phyloP scores from a whole-genome alignment of 208 protist species.

The Trypanosomatidae sp. region DNA sequence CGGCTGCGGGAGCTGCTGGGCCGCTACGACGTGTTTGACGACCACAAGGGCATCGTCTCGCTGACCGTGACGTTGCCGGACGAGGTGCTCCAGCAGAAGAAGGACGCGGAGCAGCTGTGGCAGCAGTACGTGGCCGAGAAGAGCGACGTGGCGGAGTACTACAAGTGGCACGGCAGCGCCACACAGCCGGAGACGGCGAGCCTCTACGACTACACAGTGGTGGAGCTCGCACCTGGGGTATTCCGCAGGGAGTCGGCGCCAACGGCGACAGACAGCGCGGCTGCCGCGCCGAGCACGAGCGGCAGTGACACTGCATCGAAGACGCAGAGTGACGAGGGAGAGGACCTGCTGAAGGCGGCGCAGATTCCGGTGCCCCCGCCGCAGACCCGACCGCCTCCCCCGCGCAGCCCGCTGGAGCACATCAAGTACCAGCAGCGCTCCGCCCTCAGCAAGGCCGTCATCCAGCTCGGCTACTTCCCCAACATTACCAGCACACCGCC shows the following conservation, averaged over 20 bases:
- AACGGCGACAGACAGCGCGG: too few species aligned
- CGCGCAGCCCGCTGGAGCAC: constrained; percentile 73
- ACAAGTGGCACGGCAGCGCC: too few species aligned
- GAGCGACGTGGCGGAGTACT: constrained; percentile 79
- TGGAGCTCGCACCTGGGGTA: constrained; percentile 81
- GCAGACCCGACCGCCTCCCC: constrained; percentile 36
- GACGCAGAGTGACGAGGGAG: too few species aligned
- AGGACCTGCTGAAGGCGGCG: too few species aligned
- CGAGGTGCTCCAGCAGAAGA: constrained; percentile 63
- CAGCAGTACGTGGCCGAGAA: constrained; percentile 65
- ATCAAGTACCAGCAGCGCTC: constrained; percentile 67
- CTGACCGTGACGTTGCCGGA: too few species aligned
- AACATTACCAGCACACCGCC: constrained; percentile 67
- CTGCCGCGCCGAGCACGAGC: too few species aligned
- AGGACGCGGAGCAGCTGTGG: constrained; percentile 86
- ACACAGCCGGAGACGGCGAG: too few species aligned
- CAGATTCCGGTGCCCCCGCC: constrained; percentile 70
- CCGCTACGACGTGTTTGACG: constrained; percentile 78
- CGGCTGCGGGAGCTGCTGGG: constrained; percentile 79
- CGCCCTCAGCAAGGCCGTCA: constrained; percentile 52
- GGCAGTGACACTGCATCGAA: too few species aligned
- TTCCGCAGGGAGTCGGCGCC: too few species aligned
- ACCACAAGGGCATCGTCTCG: constrained; percentile 84
- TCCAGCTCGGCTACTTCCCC: constrained; percentile 88
- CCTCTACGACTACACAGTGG: constrained; percentile 66